These are phyloP conservation scores for Aspergillus tanneri DNA, from an alignment of 2,329 filamentous ascomycete genomes.

Conservation along the genomic window DNA sequence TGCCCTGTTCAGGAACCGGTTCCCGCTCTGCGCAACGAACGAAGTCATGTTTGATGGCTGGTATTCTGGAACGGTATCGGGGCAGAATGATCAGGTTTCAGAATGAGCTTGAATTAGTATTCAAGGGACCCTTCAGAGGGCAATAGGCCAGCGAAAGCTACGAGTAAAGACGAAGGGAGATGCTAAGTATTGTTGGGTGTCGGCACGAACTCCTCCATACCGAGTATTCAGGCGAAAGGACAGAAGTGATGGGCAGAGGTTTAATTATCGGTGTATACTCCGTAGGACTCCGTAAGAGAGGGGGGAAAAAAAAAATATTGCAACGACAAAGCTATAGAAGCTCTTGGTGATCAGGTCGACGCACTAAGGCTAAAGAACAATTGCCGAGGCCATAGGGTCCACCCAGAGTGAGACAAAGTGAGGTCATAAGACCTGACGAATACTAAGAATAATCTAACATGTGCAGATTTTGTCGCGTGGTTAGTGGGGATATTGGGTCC, in stretches of 20 bases:
- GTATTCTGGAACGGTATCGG: conserved; percentile 3
- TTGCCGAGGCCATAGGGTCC: not conserved
- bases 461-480: not conserved
- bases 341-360: too few relatives aligned
- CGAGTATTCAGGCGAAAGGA: too few relatives aligned
- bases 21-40: not conserved
- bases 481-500: not conserved
- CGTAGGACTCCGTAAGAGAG: too few relatives aligned
- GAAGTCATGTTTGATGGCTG: conserved; percentile 2
- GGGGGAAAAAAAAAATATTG: too few relatives aligned
- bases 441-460: not conserved
- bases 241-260: too few relatives aligned
- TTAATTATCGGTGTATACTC: too few relatives aligned
- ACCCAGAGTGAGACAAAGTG: not conserved
- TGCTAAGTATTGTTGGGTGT: too few relatives aligned
- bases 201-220: too few relatives aligned
- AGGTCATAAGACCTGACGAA: not conserved
- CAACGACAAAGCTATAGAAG: too few relatives aligned
- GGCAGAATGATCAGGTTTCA: conserved; percentile 5
- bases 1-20: conserved; percentile 6
- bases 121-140: conserved; percentile 2
- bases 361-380: too few relatives aligned
- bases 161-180: too few relatives aligned
- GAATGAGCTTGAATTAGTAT: conserved; percentile 5
- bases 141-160: too few relatives aligned